These are phyloP conservation scores for Scalesia atractyloides DNA, from an alignment of 129 eudicot species.

Conservation along the genomic window DNA sequence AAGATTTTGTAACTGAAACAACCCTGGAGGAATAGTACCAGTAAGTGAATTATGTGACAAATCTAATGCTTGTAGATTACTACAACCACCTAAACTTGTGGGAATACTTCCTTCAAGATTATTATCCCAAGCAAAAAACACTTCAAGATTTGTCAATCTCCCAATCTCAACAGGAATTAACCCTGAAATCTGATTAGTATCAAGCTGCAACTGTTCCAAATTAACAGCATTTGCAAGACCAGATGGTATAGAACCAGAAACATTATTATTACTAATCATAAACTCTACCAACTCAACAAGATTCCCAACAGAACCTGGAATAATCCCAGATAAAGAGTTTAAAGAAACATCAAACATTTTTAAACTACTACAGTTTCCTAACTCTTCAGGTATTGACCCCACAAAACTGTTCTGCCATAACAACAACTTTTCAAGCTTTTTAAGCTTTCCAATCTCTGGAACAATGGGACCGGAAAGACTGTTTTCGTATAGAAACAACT, in stretches of 20 bases:
- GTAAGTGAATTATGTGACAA: slow-evolving; percentile 72
- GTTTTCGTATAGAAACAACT: slow-evolving; percentile 63
- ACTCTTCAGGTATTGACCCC: slow-evolving; percentile 62
- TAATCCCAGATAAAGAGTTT: slow-evolving; percentile 56
- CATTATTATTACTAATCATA: slow-evolving; percentile 66
- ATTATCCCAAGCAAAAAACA: slow-evolving; percentile 72
- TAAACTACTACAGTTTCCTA: slow-evolving; percentile 64
- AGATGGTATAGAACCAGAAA: slow-evolving; percentile 58
- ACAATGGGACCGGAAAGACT: slow-evolving; percentile 56
- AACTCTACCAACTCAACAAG: slow-evolving; percentile 56
- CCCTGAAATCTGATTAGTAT: slow-evolving; percentile 67
- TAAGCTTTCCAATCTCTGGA: slow-evolving; percentile 50
- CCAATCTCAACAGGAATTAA: slow-evolving; percentile 57
- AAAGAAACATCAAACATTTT: slow-evolving; percentile 57
- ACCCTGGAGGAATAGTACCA: slow-evolving; percentile 58
- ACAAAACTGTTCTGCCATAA: slow-evolving; percentile 65
- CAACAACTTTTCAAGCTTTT: slow-evolving; percentile 52
- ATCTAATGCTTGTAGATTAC: slow-evolving; percentile 60
- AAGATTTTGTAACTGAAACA: slow-evolving; percentile 58
- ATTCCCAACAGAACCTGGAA: slow-evolving; percentile 57
- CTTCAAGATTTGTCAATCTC: slow-evolving; percentile 41
- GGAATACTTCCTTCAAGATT: slow-evolving; percentile 71
- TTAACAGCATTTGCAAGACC: slow-evolving; percentile 51
- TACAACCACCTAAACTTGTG: slow-evolving; percentile 54
- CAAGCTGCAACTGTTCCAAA: slow-evolving; percentile 65